Percentiles rank a stretch among this genome's conserved stretches.
Evolutionary conservation across 495 filamentous ascomycete genomes (phyloP).

Genomic region (Daldinia grandis): DNA sequence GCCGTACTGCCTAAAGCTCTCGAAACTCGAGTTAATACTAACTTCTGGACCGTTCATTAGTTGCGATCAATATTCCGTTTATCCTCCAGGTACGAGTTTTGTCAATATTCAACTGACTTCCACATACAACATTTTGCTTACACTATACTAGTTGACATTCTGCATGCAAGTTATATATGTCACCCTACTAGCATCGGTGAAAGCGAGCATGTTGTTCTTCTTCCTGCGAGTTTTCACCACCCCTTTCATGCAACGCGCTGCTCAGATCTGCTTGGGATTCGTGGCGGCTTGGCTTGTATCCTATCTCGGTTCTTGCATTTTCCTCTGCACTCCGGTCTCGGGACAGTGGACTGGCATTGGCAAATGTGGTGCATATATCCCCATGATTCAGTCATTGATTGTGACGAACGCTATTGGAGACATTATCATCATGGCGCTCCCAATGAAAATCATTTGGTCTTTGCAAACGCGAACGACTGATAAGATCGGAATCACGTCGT

Average conservation of each 20-base stretch:
- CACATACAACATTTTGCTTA: background rate
- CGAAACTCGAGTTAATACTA: background rate
- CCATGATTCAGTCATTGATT: slow-evolving; percentile 54
- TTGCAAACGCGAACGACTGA: slow-evolving; percentile 59
- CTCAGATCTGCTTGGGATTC: slow-evolving; percentile 41
- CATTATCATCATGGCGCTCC: slow-evolving; percentile 61
- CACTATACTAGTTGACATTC: slow-evolving; percentile 18
- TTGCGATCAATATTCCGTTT: slow-evolving; percentile 27
- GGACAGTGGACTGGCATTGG: slow-evolving; percentile 32
- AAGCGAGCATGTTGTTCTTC: slow-evolving; percentile 43
- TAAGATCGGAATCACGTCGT: slow-evolving; percentile 55
- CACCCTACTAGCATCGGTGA: slow-evolving; percentile 34
- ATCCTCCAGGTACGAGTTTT: slow-evolving; percentile 31
- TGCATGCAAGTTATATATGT: slow-evolving; percentile 41
- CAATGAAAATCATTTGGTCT: slow-evolving; percentile 56
- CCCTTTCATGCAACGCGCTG: slow-evolving; percentile 41
- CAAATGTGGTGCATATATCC: slow-evolving; percentile 24
- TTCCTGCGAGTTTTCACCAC: slow-evolving; percentile 45
- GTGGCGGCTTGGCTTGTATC: slow-evolving; percentile 41
- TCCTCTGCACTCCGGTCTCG: slow-evolving; percentile 49
- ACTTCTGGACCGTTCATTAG: background rate
- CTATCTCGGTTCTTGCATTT: slow-evolving; percentile 42
- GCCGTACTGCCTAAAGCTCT: background rate
- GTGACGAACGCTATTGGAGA: slow-evolving; percentile 64
- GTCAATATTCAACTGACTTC: background rate